Evolutionary conservation across 352 stramenopile species (phyloP).

Genomic region (Peronospora farinosa): DNA sequence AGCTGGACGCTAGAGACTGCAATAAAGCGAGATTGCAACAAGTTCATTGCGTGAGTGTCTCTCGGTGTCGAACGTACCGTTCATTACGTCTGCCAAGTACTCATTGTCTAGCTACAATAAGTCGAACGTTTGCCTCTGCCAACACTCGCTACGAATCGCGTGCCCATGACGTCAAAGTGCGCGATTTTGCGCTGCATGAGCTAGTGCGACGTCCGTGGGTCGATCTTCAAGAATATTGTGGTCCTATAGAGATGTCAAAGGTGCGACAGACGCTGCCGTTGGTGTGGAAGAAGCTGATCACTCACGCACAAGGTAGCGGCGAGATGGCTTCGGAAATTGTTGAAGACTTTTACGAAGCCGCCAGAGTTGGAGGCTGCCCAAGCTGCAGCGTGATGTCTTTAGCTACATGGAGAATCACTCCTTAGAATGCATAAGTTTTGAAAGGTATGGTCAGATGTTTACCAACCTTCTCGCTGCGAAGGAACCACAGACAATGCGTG

Average conservation of each 20-base stretch:
- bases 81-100: background rate
- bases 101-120: background rate
- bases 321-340: conserved; percentile 19
- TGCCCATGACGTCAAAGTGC: conserved; percentile 17
- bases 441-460: conserved; percentile 46
- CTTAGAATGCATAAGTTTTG: conserved; percentile 25
- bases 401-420: conserved; percentile 38
- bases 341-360: conserved; percentile 31
- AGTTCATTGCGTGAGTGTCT: background rate
- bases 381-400: conserved; percentile 34
- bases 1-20: no score
- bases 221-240: conserved; percentile 25
- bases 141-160: conserved; percentile 2
- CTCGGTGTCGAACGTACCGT: background rate
- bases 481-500: conserved; percentile 19
- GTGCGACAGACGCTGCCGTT: conserved; percentile 24
- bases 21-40: no score
- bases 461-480: conserved; percentile 22
- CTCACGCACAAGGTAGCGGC: background rate
- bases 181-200: conserved; percentile 26
- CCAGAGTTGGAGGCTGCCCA: conserved; percentile 20
- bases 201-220: conserved; percentile 26
- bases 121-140: conserved; percentile 10
- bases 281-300: conserved; percentile 23
- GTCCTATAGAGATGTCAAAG: conserved; percentile 20